phyloP scores from a whole-genome alignment of 2,329 filamentous ascomycete species.

The Pseudopyrenochaeta lycopersici region DNA sequence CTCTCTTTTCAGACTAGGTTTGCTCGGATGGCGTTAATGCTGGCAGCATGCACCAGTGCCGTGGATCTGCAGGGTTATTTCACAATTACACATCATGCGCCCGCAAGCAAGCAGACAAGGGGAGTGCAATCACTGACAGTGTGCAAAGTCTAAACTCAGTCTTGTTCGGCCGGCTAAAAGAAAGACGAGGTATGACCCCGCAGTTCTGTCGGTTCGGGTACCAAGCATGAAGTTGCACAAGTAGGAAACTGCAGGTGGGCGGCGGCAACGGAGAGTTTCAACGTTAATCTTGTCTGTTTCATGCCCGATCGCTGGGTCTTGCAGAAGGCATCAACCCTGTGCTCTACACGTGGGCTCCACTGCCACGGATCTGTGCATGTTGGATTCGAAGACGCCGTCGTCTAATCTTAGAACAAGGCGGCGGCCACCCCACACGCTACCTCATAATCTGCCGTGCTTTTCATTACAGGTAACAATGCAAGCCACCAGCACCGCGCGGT shows the following conservation, averaged over 20 bases:
- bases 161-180: constrained; percentile 2
- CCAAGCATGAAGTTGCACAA: constrained; percentile 4
- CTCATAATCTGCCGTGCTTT: constrained; percentile 12
- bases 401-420: constrained; percentile 10
- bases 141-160: no score
- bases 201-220: constrained; percentile 5
- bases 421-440: constrained; percentile 4
- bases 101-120: not conserved
- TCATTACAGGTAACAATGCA: constrained; percentile 16
- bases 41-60: not conserved
- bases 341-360: constrained; percentile 25
- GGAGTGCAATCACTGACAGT: no score
- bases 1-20: not conserved
- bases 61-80: not conserved
- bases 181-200: constrained; percentile 4
- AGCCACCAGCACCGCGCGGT: constrained; percentile 19
- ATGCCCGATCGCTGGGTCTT: constrained; percentile 20
- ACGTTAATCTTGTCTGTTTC: constrained; percentile 16
- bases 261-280: constrained; percentile 18
- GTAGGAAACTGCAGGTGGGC: constrained; percentile 12
- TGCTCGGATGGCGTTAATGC: not conserved
- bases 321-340: constrained; percentile 18
- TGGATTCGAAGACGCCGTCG: constrained; percentile 7
- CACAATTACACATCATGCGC: not conserved
- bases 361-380: constrained; percentile 16